phyloP scores from a whole-genome alignment of 257 asterid genomes.

The Linaria vulgaris region DNA sequence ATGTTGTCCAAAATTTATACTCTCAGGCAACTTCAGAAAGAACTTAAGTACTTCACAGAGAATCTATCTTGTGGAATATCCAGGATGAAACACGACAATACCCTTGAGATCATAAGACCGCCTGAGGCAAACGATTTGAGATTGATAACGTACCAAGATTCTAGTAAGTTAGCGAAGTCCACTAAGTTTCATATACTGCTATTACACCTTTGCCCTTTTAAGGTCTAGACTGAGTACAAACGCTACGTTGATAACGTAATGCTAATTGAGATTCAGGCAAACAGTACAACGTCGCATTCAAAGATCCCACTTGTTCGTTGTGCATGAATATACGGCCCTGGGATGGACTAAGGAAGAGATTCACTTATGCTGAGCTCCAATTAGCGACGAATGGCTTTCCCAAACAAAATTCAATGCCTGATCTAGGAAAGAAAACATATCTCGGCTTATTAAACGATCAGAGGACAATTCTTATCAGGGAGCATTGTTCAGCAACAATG shows the following conservation, averaged over 20 bases:
- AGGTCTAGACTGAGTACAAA: too few relatives aligned
- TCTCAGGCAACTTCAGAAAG: conserved; percentile 44
- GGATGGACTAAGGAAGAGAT: conserved; percentile 27
- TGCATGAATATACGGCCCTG: conserved; percentile 40
- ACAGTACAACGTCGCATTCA: conserved; percentile 17
- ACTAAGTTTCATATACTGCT: not conserved
- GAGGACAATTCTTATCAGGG: conserved; percentile 38
- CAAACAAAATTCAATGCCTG: conserved; percentile 26
- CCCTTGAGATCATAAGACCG: conserved; percentile 33
- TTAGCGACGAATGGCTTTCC: conserved; percentile 46
- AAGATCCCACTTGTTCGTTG: conserved; percentile 28
- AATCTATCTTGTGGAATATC: conserved; percentile 49
- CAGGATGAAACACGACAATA: conserved; percentile 34
- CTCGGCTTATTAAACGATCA: conserved; percentile 41
- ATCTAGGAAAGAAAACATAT: conserved; percentile 33
- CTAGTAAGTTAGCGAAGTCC: conserved; percentile 30
- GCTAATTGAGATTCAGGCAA: conserved; percentile 26
- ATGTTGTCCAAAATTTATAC: conserved; percentile 1
- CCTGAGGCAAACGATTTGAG: conserved; percentile 25
- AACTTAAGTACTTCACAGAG: conserved; percentile 36
- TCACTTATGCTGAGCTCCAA: conserved; percentile 50
- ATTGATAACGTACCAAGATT: not conserved
- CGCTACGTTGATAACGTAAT: not conserved
- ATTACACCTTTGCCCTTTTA: not conserved
- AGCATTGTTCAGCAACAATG: conserved; percentile 45